Evolutionary conservation across 208 protist genomes (phyloP).

Genomic region (Naegleria gruberi): DNA sequence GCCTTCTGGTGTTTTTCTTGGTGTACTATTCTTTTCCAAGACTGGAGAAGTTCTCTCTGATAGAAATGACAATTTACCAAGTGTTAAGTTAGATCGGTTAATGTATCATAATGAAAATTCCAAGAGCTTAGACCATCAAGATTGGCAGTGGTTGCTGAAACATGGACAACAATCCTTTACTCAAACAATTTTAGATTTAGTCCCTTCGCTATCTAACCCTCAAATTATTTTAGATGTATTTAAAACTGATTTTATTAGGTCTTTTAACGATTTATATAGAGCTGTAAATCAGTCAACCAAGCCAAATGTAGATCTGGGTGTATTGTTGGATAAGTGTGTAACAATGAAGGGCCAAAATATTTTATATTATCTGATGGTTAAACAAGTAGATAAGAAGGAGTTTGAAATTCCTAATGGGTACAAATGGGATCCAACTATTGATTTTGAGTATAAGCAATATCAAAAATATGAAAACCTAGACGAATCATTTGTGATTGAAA

Average conservation of each 20-base stretch:
- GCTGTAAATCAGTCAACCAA: background rate
- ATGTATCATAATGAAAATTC: background rate
- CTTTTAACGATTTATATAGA: background rate
- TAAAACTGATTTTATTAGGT: background rate
- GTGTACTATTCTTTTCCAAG: background rate
- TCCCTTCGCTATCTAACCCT: background rate
- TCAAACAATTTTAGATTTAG: background rate
- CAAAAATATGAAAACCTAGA: background rate
- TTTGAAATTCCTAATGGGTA: background rate
- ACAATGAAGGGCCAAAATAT: background rate
- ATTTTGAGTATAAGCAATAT: constrained; percentile 1
- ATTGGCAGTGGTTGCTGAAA: background rate
- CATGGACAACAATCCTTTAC: background rate
- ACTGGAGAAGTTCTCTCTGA: background rate
- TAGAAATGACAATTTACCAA: background rate
- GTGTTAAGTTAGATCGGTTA: background rate
- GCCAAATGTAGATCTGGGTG: background rate
- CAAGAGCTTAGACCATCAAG: background rate
- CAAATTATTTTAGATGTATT: background rate
- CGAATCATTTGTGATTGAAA: background rate
- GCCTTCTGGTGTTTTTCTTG: background rate
- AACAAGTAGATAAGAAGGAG: background rate
- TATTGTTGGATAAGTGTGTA: background rate
- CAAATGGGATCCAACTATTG: background rate
- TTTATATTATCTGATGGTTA: background rate